phyloP scores from a whole-genome alignment of 495 filamentous ascomycete genomes.

The Aspergillus conjunctus region DNA sequence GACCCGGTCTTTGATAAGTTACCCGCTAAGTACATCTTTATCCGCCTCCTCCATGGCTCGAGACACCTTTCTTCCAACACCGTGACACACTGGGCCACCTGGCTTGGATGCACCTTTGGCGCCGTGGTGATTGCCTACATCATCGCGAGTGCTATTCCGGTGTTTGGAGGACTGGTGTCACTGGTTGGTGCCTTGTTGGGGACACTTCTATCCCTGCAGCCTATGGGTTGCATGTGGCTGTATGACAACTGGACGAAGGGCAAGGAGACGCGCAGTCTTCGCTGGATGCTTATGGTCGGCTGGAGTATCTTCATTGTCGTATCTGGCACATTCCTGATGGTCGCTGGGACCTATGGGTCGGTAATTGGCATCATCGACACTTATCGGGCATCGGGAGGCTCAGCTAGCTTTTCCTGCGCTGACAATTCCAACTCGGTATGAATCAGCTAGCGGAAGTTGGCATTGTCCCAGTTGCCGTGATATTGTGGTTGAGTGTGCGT shows the following conservation, averaged over 20 bases:
- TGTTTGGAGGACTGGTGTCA: constrained; percentile 64
- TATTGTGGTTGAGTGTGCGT: neutral
- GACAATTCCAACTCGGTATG: constrained; percentile 38
- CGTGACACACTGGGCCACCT: constrained; percentile 55
- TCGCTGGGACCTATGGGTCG: constrained; percentile 60
- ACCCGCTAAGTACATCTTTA: constrained; percentile 61
- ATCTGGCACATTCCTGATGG: constrained; percentile 50
- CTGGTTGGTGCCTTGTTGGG: constrained; percentile 62
- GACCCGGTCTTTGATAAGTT: constrained; percentile 17
- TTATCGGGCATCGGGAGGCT: constrained; percentile 37
- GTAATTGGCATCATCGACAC: constrained; percentile 56
- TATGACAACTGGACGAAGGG: constrained; percentile 48
- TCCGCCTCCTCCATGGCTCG: constrained; percentile 57
- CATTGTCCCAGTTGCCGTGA: neutral
- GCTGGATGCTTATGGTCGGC: constrained; percentile 34
- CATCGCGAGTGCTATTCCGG: constrained; percentile 70
- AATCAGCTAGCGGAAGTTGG: neutral
- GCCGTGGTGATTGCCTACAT: constrained; percentile 65
- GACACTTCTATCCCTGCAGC: constrained; percentile 46
- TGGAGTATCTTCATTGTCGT: constrained; percentile 35
- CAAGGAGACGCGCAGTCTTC: constrained; percentile 32
- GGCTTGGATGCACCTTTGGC: constrained; percentile 58
- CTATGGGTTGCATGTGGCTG: constrained; percentile 50
- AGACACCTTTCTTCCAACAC: constrained; percentile 59
- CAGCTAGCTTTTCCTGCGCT: constrained; percentile 37